Base-by-base conservation (phyloP, 169 alveolate species). In the Plasmodium berghei region DNA sequence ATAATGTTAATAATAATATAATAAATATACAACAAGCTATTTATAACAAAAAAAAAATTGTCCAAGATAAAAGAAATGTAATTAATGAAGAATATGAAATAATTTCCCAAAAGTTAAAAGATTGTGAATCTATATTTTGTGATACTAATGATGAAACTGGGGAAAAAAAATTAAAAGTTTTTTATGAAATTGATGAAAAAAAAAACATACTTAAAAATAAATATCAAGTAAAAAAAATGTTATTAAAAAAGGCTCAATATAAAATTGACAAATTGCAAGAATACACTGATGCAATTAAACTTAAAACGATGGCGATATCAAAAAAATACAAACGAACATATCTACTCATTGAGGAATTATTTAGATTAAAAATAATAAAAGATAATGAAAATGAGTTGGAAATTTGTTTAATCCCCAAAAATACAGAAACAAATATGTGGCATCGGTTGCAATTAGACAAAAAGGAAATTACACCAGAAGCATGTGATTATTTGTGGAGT, bases 381-480 rank as follows among this genome's bases (percentile, higher is more conserved):
- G 90, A 80, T 4, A 67, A 58, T 26, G 83, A 80, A 26, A 80
- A 80, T 66, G 54, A 80, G 24, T 14, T 80, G 20, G 73, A 80
- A 42, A 80, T 80, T 20, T 80, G 90, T 16, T 62, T 80, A 70
- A 80, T 80, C 42, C 90, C 90, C 0, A 80, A 80, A 61, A 80
- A 80, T 56, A 80, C 90, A 0, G 69, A 80, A 55, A 80, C 66
- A 18, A 67, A 80, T 59, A 80, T 80, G 90, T 80, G 90, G 90
- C 90, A 80, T 26, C 22, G 70, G 34, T 52, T 80, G 9, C 90
- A 80, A 28, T 12, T 80, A 52, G 90, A 80, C 22, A 80, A 80
- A 59, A 66, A 62, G 26, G 90, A 80, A 61, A 80, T 80, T 20
- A 80, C 90, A 3, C 49, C 90, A 26, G 90, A 80, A 1, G 67